phyloP scores from a whole-genome alignment of 208 protist genomes.

The Trypanosoma lewisi region DNA sequence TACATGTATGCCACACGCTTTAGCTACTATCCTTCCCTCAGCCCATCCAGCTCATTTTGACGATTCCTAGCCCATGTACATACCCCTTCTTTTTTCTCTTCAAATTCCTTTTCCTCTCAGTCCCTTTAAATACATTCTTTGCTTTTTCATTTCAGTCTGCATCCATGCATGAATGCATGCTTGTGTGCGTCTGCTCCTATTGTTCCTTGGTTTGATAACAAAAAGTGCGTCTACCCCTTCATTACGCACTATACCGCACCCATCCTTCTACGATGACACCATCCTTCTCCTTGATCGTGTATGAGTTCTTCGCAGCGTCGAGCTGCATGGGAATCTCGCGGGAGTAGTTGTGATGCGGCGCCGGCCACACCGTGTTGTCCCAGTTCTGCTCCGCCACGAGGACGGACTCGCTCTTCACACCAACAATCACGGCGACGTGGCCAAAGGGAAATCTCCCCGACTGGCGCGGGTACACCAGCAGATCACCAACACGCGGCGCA shows the following conservation, averaged over 20 bases:
- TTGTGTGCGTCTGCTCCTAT: too few relatives aligned
- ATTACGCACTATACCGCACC: conserved; percentile 35
- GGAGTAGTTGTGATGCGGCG: conserved; percentile 71
- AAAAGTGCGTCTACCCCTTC: background rate
- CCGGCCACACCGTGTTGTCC: conserved; percentile 58
- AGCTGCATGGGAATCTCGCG: conserved; percentile 24
- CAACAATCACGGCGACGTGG: conserved; percentile 76
- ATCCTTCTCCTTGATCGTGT: conserved; percentile 30
- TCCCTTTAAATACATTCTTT: too few relatives aligned
- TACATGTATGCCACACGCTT: too few relatives aligned
- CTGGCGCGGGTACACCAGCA: conserved; percentile 71
- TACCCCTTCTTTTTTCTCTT: too few relatives aligned
- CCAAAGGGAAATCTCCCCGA: conserved; percentile 47
- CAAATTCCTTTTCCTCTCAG: too few relatives aligned
- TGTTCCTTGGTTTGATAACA: background rate
- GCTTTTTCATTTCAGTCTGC: too few relatives aligned
- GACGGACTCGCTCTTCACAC: conserved; percentile 33
- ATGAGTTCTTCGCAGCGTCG: background rate
- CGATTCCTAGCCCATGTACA: too few relatives aligned
- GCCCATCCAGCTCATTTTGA: too few relatives aligned
- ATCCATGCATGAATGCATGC: too few relatives aligned
- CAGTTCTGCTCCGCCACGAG: conserved; percentile 87
- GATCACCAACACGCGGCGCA: conserved; percentile 43
- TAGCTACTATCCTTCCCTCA: too few relatives aligned
- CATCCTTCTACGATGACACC: conserved; percentile 32